phyloP scores from a whole-genome alignment of 2,329 filamentous ascomycete genomes.

The Colletotrichum destructivum region DNA sequence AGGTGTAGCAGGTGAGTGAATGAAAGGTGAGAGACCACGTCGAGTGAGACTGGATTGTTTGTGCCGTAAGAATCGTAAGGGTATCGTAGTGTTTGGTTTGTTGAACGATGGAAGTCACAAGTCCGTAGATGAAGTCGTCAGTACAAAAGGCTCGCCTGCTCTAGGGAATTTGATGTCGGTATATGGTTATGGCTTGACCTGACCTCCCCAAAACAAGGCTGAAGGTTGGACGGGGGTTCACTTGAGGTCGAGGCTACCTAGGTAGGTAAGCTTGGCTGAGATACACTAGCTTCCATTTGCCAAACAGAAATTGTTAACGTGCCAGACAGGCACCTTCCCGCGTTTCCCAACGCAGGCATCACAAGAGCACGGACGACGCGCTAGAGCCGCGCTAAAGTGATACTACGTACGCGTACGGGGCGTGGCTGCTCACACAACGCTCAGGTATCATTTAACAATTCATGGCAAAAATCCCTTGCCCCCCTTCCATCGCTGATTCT shows the following conservation, averaged over 20 bases:
- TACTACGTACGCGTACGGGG: background rate
- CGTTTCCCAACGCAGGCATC: slow-evolving; percentile 10
- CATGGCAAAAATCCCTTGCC: background rate
- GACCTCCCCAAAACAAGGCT: slow-evolving; percentile 29
- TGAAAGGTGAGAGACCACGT: slow-evolving; percentile 31
- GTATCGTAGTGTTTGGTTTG: slow-evolving; percentile 10
- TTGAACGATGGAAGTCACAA: background rate
- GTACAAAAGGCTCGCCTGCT: background rate
- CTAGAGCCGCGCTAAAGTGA: slow-evolving; percentile 36
- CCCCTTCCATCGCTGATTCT: slow-evolving; percentile 29
- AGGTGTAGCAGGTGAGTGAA: background rate
- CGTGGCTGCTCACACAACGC: background rate
- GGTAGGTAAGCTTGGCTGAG: background rate
- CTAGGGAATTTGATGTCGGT: slow-evolving; percentile 21
- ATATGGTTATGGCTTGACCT: slow-evolving; percentile 12
- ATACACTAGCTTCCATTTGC: slow-evolving; percentile 11
- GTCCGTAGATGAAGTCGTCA: background rate
- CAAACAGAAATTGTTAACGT: slow-evolving; percentile 40
- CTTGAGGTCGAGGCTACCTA: slow-evolving; percentile 23
- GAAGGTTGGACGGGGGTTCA: slow-evolving; percentile 7
- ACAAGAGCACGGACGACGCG: slow-evolving; percentile 32
- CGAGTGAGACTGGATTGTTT: slow-evolving; percentile 6
- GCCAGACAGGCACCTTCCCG: slow-evolving; percentile 21
- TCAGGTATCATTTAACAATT: slow-evolving; percentile 36
- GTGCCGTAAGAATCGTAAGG: background rate